Conservation (phyloP, 306 rosid genomes). For the barrel medic (Medicago truncatula) region DNA sequence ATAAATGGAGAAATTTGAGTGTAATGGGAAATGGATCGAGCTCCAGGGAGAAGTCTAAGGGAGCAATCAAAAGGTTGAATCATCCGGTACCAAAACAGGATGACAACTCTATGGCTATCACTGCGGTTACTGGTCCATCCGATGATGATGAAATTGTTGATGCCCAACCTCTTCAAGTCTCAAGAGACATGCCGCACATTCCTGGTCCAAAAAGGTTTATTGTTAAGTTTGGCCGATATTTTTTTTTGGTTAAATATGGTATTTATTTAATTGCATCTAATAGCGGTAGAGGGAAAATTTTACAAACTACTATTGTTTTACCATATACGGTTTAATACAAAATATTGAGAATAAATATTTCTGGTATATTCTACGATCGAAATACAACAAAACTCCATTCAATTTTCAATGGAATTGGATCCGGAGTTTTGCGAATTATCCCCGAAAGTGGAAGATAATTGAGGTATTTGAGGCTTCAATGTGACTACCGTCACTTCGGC, state of each 20-base stretch:
- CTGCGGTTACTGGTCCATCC: constrained; percentile 45
- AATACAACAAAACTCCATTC: not conserved
- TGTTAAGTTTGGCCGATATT: constrained; percentile 60
- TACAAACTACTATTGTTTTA: not conserved
- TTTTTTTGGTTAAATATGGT: constrained; percentile 8
- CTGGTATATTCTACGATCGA: not conserved
- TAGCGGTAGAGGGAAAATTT: not conserved
- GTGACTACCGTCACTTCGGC: not conserved
- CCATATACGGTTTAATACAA: not conserved
- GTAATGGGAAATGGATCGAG: constrained; percentile 97
- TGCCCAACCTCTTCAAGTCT: constrained; percentile 61
- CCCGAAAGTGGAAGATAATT: not conserved
- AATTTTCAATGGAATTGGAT: not conserved
- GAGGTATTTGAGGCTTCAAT: not conserved
- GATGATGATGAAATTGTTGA: constrained; percentile 83
- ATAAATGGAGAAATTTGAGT: constrained; percentile 97
- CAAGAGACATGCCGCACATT: constrained; percentile 59
- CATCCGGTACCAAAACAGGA: constrained; percentile 68
- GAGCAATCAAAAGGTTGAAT: constrained; percentile 66
- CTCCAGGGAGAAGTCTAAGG: constrained; percentile 80
- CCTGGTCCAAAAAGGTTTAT: constrained; percentile 71
- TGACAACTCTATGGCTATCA: constrained; percentile 51
- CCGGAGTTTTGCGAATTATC: not conserved
- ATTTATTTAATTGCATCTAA: constrained; percentile 23
- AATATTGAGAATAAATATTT: not conserved